Conservation (phyloP, 257 asterid species). For the Solanum dulcamara region DNA sequence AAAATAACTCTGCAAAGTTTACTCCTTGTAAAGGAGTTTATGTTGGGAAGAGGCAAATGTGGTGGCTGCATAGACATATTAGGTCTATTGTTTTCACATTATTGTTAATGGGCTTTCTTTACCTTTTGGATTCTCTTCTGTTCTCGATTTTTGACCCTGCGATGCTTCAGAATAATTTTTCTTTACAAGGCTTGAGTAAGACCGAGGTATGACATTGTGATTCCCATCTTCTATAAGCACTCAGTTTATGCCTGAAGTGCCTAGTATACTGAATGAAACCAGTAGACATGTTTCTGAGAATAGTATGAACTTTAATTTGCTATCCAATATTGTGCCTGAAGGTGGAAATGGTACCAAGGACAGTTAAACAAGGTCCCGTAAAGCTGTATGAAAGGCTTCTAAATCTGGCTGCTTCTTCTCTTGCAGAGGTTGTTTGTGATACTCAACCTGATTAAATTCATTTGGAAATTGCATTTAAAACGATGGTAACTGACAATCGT, state of each 20-base stretch:
- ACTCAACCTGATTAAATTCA: background rate
- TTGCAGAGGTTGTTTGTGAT: slow-evolving; percentile 43
- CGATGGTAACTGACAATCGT: background rate
- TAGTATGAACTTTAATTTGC: background rate
- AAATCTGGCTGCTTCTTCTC: slow-evolving; percentile 57
- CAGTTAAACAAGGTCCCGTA: slow-evolving; percentile 11
- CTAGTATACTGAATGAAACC: background rate
- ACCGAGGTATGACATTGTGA: slow-evolving; percentile 29
- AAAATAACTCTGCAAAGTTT: slow-evolving; percentile 30
- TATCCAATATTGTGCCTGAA: slow-evolving; percentile 14
- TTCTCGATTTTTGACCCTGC: slow-evolving; percentile 39
- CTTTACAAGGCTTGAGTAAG: slow-evolving; percentile 8
- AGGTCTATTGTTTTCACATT: slow-evolving; percentile 39
- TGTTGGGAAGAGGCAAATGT: slow-evolving; percentile 30
- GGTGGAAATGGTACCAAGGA: background rate
- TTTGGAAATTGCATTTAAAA: background rate
- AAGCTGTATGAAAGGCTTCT: slow-evolving; percentile 54
- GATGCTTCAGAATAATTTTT: slow-evolving; percentile 19
- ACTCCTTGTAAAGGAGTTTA: slow-evolving; percentile 31
- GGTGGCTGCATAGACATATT: slow-evolving; percentile 48
- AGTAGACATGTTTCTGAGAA: background rate
- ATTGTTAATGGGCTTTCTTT: slow-evolving; percentile 37
- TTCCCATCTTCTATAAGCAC: background rate
- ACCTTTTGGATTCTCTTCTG: slow-evolving; percentile 49
- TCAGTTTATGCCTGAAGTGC: background rate